Percentiles rank a stretch among this genome's conserved stretches.
Evolutionary conservation across 2,329 filamentous ascomycete species (phyloP).

Genomic region (Parafenestella ontariensis): DNA sequence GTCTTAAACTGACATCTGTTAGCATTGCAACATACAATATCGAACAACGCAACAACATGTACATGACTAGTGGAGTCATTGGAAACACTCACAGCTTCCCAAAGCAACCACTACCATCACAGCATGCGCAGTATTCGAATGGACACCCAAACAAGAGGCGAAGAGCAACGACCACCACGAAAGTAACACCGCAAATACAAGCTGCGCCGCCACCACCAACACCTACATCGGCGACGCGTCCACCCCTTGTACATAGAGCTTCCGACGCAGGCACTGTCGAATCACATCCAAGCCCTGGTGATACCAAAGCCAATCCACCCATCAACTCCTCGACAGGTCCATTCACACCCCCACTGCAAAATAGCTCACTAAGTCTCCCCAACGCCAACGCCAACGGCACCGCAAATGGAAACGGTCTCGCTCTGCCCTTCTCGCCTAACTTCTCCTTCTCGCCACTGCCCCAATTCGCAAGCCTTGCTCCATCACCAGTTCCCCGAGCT

Average conservation of each 20-base stretch:
- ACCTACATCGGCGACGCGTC: conserved; percentile 40
- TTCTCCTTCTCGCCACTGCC: conserved; percentile 48
- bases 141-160: conserved; percentile 46
- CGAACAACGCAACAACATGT: conserved; percentile 48
- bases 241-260: conserved; percentile 24
- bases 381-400: conserved; percentile 28
- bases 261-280: conserved; percentile 34
- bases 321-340: conserved; percentile 32
- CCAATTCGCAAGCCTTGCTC: conserved; percentile 42
- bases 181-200: conserved; percentile 22
- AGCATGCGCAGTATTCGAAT: conserved; percentile 36
- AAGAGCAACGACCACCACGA: conserved; percentile 38
- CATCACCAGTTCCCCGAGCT: conserved; percentile 36
- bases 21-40: conserved; percentile 46
- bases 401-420: conserved; percentile 28
- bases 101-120: conserved; percentile 32
- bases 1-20: conserved; percentile 14
- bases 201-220: conserved; percentile 35
- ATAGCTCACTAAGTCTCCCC: conserved; percentile 20
- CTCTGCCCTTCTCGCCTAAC: conserved; percentile 52
- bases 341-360: conserved; percentile 38
- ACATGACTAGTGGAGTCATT: conserved; percentile 41
- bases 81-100: conserved; percentile 34
- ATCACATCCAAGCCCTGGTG: conserved; percentile 31
- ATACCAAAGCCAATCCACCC: conserved; percentile 26